Evolutionary conservation across 108 stramenopile species (phyloP).

Genomic region (Skeletonema menzelii): DNA sequence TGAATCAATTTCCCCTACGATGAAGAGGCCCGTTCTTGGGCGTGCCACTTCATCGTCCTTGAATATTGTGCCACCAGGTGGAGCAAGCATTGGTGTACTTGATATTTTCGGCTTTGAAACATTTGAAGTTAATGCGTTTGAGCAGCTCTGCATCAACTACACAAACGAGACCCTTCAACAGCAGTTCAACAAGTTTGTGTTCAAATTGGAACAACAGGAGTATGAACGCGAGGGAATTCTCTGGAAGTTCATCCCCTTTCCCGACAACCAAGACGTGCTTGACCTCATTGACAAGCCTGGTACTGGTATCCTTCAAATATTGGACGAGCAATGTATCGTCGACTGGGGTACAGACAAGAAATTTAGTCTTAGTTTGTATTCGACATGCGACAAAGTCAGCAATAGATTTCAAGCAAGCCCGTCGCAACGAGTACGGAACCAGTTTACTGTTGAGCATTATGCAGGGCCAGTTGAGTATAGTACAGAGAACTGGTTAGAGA

Average conservation of each 20-base stretch:
- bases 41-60: conserved; percentile 2
- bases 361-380: conserved; percentile 63
- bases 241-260: conserved; percentile 91
- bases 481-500: conserved; percentile 85
- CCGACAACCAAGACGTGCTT: conserved; percentile 92
- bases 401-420: conserved; percentile 56
- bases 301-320: conserved; percentile 74
- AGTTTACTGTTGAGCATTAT: conserved; percentile 90
- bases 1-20: background rate
- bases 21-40: background rate
- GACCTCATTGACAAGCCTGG: conserved; percentile 87
- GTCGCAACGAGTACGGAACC: conserved; percentile 58
- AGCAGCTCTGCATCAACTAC: conserved; percentile 97
- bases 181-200: conserved; percentile 93
- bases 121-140: conserved; percentile 91
- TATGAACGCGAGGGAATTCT: conserved; percentile 88
- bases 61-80: conserved; percentile 39
- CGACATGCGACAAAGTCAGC: conserved; percentile 53
- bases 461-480: conserved; percentile 88
- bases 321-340: conserved; percentile 86
- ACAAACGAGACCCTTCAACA: conserved; percentile 95
- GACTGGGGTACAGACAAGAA: conserved; percentile 60
- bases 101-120: conserved; percentile 99
- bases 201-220: conserved; percentile 87
- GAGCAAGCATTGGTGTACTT: conserved; percentile 60